phyloP scores from a whole-genome alignment of 1,284 basidiomycete genomes.

The Cutaneotrichosporon sp. region DNA sequence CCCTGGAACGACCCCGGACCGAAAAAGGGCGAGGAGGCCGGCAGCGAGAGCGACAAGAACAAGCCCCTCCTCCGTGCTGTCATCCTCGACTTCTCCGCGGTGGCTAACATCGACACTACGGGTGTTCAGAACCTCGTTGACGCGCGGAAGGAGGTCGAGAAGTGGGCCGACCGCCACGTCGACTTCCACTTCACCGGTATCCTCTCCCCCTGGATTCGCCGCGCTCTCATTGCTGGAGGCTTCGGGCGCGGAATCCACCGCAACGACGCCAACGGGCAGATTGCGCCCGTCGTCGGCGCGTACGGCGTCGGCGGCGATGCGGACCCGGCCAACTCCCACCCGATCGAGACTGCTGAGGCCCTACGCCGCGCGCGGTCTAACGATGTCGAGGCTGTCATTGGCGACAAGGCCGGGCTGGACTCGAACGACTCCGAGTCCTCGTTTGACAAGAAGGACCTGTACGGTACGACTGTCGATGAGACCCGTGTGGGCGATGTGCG shows the following conservation, averaged over 20 bases:
- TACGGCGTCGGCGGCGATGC: conserved; percentile 24
- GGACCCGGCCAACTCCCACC: conserved; percentile 16
- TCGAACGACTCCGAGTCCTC: not conserved
- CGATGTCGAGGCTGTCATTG: conserved; percentile 11
- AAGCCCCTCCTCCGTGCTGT: conserved; percentile 74
- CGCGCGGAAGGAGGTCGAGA: conserved; percentile 76
- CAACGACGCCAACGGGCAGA: conserved; percentile 55
- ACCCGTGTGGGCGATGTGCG: conserved; percentile 6
- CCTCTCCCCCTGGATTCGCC: conserved; percentile 88
- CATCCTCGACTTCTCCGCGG: conserved; percentile 83
- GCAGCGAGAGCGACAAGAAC: conserved; percentile 58
- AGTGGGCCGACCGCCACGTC: conserved; percentile 74
- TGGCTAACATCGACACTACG: conserved; percentile 62
- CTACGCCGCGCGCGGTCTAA: not conserved
- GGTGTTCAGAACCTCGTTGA: conserved; percentile 88
- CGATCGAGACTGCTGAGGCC: too few species aligned
- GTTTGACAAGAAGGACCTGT: conserved; percentile 2
- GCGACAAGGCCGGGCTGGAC: not conserved
- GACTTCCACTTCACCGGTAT: conserved; percentile 62
- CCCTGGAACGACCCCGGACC: conserved; percentile 95
- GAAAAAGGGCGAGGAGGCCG: conserved; percentile 52
- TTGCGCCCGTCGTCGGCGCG: conserved; percentile 66
- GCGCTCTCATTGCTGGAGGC: conserved; percentile 78
- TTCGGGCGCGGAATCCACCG: conserved; percentile 59
- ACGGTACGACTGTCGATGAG: conserved; percentile 3